phyloP scores from a whole-genome alignment of 768 basidiomycete genomes.

The Mycena epipterygia region DNA sequence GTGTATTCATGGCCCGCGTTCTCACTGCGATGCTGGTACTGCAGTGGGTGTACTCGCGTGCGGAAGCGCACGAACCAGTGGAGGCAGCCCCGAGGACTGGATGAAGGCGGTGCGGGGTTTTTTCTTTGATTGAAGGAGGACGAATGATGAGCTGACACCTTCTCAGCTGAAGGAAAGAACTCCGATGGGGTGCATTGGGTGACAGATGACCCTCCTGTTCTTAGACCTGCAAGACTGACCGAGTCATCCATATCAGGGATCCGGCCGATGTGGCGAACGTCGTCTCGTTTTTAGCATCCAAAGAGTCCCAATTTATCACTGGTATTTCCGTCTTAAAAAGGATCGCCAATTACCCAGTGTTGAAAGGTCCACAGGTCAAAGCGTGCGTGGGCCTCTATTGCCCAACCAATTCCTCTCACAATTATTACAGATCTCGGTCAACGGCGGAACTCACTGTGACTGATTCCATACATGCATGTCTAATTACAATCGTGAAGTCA shows the following conservation, averaged over 20 bases:
- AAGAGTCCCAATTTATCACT: conserved; percentile 47
- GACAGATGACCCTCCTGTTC: neutral
- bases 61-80: neutral
- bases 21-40: neutral
- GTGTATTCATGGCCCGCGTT: too few species aligned
- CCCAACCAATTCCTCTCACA: too few species aligned
- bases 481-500: too few species aligned
- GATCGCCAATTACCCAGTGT: too few species aligned
- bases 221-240: neutral
- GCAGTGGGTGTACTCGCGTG: conserved; percentile 19
- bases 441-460: too few species aligned
- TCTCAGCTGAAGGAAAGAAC: conserved; percentile 21
- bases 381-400: too few species aligned
- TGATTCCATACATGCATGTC: too few species aligned
- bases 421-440: too few species aligned
- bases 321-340: conserved; percentile 38
- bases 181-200: conserved; percentile 19
- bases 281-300: conserved; percentile 51
- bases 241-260: conserved; percentile 27
- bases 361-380: too few species aligned
- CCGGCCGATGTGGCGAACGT: conserved; percentile 40
- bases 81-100: conserved; percentile 1
- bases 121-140: neutral
- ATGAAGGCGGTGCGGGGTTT: neutral
- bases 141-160: neutral